These are phyloP conservation scores for Triticum urartu DNA, from an alignment of 176 grass and related monocot genomes.

Conservation along the genomic window DNA sequence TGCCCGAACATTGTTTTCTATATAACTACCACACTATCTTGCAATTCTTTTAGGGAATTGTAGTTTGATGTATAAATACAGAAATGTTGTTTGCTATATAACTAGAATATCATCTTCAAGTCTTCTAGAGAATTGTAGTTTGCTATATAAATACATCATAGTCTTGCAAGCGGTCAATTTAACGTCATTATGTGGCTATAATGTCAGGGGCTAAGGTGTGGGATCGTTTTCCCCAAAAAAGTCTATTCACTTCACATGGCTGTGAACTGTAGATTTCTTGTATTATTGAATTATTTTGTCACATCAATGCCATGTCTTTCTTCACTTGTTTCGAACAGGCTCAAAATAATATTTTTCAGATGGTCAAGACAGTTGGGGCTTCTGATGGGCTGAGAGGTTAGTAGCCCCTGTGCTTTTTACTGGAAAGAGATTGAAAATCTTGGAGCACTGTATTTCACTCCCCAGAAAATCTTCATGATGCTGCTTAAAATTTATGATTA, in stretches of 20 bases:
- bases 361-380: constrained; percentile 64
- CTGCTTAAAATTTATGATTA: neutral
- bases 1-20: no score
- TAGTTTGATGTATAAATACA: no score
- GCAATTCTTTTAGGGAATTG: no score
- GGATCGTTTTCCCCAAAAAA: no score
- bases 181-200: no score
- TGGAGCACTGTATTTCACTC: neutral
- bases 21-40: no score
- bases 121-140: no score
- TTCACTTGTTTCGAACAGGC: constrained; percentile 41
- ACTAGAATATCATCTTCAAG: no score
- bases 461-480: neutral
- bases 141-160: no score
- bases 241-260: neutral
- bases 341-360: constrained; percentile 81
- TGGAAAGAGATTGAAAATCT: neutral
- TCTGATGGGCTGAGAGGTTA: constrained; percentile 74
- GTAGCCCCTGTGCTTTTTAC: neutral
- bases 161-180: no score
- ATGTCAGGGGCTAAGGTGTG: no score
- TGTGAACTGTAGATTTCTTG: neutral
- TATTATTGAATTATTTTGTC: neutral
- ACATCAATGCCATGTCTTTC: constrained; percentile 4
- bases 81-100: no score